Base-by-base conservation (phyloP, 1,284 basidiomycete genomes). In the Trametes hirsuta region DNA sequence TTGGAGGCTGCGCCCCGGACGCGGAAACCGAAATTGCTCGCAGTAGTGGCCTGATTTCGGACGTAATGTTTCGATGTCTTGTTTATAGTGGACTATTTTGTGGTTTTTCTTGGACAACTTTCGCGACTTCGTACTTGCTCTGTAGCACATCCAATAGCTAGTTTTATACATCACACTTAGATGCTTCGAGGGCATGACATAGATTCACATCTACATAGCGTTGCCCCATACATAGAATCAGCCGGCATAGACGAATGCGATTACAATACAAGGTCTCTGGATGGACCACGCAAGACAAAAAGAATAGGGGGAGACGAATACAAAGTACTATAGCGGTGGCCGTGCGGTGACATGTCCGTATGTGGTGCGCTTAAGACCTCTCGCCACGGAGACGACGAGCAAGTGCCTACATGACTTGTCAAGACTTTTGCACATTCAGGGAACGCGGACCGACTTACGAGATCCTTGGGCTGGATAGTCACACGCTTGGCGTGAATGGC, bases 401-500 rank as follows among this genome's bases (percentile, higher is more conserved):
- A 68, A 95, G 83, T 66, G 93, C 92, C 72, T 74, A 37, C 3
- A 34, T 14, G 30, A 12, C 1, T 34, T 3, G 35, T 56, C 21
- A 48, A 25, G 22, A 21, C 24, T 8, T 11, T 6, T 3, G 6
- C 2, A 12, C 9, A 12, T 5, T 34, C 3, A 25, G 1, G 14
- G 8, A 14, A n/a, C 4, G 21, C 2, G 44, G 22, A 42, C 21
- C 18, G 6, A 68, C 69, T 47, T 58, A 74, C 72, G 66, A 95
- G 87, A 77, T 95, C 93, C 84, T 94, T 90, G 68, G 88, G 87
- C 82, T 91, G 87, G 73, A 92, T 92, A 67, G 90, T 93, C 65
- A 97, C 95, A 77, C 92, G 92, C 84, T 95, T 95, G 68, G 93
- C 93, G 78, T 95, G 94, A 77, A 95, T 95, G 63, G 93, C 94